Evolutionary conservation across 345 rosid genomes (phyloP).

Genomic region (Barbarea vulgaris): DNA sequence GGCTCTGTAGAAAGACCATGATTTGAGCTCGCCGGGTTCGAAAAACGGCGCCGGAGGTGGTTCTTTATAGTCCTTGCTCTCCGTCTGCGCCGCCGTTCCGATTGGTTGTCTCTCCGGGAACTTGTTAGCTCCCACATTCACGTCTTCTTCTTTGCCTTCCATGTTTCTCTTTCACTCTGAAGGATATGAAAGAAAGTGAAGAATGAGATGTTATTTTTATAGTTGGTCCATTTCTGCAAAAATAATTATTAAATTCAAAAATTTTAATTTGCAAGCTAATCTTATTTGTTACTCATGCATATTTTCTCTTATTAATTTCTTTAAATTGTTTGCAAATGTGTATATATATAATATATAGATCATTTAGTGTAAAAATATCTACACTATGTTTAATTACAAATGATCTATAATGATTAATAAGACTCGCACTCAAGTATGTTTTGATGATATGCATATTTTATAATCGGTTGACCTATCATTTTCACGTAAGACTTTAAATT

Average conservation of each 20-base stretch:
- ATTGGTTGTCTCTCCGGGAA: constrained; percentile 70
- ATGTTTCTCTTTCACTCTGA: constrained; percentile 32
- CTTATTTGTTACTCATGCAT: too few relatives aligned
- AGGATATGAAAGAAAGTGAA: not conserved
- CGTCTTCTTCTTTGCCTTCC: constrained; percentile 80
- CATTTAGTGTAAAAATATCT: not conserved
- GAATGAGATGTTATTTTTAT: not conserved
- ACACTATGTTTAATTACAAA: not conserved
- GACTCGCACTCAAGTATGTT: constrained; percentile 16
- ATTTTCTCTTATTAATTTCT: too few relatives aligned
- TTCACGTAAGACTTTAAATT: constrained; percentile 4
- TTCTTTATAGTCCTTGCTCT: constrained; percentile 60
- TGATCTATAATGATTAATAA: too few relatives aligned
- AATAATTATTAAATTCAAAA: not conserved
- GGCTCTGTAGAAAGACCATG: constrained; percentile 80
- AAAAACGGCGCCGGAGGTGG: constrained; percentile 66
- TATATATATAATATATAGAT: not conserved
- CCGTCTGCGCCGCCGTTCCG: constrained; percentile 62
- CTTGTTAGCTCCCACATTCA: constrained; percentile 66
- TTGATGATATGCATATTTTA: not conserved
- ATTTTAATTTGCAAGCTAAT: constrained; percentile 5
- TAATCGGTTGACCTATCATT: constrained; percentile 4
- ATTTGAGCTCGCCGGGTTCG: constrained; percentile 66
- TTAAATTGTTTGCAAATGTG: not conserved
- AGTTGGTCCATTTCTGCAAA: not conserved